A percentile compares a stretch with the other conserved stretches of the same genome.
phyloP scores from a whole-genome alignment of 192 early-diverging fungal genomes.

The Podila minutissima region DNA sequence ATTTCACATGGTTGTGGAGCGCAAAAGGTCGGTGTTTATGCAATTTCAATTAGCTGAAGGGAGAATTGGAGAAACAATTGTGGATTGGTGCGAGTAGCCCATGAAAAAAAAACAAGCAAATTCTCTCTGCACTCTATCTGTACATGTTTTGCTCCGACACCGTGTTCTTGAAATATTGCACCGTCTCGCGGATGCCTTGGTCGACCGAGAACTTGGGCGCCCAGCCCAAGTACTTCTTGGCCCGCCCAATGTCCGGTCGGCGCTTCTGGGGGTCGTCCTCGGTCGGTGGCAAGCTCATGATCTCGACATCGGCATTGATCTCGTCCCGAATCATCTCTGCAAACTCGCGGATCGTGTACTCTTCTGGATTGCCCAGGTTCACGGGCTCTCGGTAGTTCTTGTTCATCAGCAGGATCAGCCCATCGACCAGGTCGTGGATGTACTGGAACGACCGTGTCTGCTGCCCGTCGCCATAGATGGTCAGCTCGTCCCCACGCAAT shows the following conservation, averaged over 20 bases:
- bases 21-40: too few species aligned
- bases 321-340: constrained; percentile 77
- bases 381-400: constrained; percentile 74
- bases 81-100: background rate
- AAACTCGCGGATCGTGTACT: constrained; percentile 83
- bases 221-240: constrained; percentile 74
- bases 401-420: constrained; percentile 82
- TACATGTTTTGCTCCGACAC: constrained; percentile 29
- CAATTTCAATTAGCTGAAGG: too few species aligned
- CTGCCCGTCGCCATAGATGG: constrained; percentile 82
- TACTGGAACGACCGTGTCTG: constrained; percentile 90
- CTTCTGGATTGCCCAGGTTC: constrained; percentile 87
- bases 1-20: too few species aligned
- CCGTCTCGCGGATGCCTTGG: constrained; percentile 84
- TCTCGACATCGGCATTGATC: constrained; percentile 64
- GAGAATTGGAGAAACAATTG: too few species aligned
- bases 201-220: constrained; percentile 76
- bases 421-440: constrained; percentile 86
- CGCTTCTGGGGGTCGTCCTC: constrained; percentile 83
- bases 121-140: background rate
- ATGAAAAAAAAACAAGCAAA: background rate
- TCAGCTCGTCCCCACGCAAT: constrained; percentile 75
- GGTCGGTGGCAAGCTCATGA: constrained; percentile 71
- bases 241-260: constrained; percentile 78
- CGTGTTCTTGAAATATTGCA: constrained; percentile 74